Base-by-base conservation (phyloP, 139 green algal genomes). In the Yamagishiella unicocca region DNA sequence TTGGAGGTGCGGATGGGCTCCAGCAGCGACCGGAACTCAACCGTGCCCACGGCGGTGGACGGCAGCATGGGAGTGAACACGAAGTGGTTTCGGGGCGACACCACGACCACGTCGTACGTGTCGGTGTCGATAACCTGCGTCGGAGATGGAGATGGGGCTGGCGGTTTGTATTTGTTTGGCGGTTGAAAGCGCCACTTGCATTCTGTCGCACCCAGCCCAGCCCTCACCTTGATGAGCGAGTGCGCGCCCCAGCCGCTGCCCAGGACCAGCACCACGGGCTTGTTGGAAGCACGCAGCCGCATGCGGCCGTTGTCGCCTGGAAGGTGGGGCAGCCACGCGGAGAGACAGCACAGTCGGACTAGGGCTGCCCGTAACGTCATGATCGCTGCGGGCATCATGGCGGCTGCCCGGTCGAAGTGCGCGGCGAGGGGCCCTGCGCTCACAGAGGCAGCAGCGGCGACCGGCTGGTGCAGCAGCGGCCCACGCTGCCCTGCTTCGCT, bases 61-160 rank as follows among this genome's bases (percentile, higher is more conserved):
- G 94, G 94, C 54, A 97, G 92, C 93, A 97, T 95, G 77, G 94
- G 95, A 4, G 95, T 97, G 90, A 96, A 97, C n/a, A 97, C 24
- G 62, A 97, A 96, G 89, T 94, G 85, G 88, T 96, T 97, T 83
- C 91, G 86, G 0, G 95, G 95, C 10, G 79, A 92, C 14, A 97
- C 83, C 25, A 92, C 73, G 2, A 96, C 83, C 62, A 96, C 93
- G 38, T 97, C 94, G 75, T 90, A 95, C 50, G 43, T n/a, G n/a
- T 96, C 94, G 0, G 77, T 85, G 80, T 97, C 94, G 53, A 97
- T 90, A 37, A 95, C 93, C 92, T 95, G 87, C n/a, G 58, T n/a
- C 24, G 1, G 33, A 37, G 45, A n/a, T 25, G 1, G 43, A 1
- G 24, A 10, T 25, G 25, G 12, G 33, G 33, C 3, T 75, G n/a